These are phyloP conservation scores for Letharia lupina DNA, from an alignment of 495 filamentous ascomycete genomes.

Conservation along the genomic window DNA sequence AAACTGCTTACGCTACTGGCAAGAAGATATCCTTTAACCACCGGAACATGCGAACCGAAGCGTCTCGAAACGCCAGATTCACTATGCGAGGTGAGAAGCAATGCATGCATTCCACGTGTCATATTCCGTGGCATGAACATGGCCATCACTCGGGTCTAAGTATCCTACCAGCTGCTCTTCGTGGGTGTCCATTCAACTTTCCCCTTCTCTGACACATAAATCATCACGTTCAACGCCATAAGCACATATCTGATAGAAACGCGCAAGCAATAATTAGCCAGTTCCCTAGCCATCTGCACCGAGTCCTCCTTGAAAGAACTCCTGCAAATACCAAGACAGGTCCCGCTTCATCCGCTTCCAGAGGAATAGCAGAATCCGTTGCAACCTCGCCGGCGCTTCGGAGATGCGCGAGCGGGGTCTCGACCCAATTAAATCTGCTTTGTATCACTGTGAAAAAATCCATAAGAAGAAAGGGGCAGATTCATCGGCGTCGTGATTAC, in stretches of 20 bases:
- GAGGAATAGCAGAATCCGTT: constrained; percentile 1
- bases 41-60: not conserved
- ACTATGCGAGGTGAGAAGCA: not conserved
- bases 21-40: not conserved
- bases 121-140: not conserved
- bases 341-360: not conserved
- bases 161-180: not conserved
- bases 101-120: not conserved
- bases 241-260: not conserved
- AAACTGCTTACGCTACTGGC: not conserved
- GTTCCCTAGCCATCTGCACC: not conserved
- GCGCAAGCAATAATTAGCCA: not conserved
- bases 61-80: not conserved
- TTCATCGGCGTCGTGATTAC: constrained; percentile 8
- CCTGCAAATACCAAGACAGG: not conserved
- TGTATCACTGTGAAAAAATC: not conserved
- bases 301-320: not conserved
- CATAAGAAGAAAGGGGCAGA: not conserved
- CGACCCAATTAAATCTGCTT: not conserved
- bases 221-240: not conserved
- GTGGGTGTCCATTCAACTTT: not conserved
- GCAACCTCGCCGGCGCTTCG: constrained; percentile 5
- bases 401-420: not conserved
- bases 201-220: not conserved
- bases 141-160: not conserved